A percentile compares a stretch with the other conserved stretches of the same genome.
Conservation (phyloP, 2,329 filamentous ascomycete genomes). For the Clarireedia hainanense region DNA sequence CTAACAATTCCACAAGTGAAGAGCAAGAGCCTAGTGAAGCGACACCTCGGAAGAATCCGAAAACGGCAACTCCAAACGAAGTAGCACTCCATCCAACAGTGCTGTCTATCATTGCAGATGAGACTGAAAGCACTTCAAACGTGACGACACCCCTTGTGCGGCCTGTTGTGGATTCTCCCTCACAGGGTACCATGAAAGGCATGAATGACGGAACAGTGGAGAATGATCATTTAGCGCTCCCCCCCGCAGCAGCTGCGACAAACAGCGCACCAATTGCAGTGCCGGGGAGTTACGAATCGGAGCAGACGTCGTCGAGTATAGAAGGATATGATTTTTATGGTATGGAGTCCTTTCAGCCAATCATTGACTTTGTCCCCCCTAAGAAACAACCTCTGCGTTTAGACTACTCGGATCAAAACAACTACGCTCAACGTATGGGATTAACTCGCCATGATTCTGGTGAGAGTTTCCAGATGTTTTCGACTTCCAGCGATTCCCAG, state of each 20-base stretch:
- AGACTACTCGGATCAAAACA: constrained; percentile 23
- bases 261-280: constrained; percentile 23
- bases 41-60: constrained; percentile 20
- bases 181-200: constrained; percentile 17
- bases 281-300: constrained; percentile 11
- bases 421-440: constrained; percentile 17
- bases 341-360: constrained; percentile 42
- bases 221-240: constrained; percentile 23
- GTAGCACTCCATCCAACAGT: constrained; percentile 14
- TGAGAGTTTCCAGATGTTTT: constrained; percentile 54
- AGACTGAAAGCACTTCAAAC: constrained; percentile 56
- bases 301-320: constrained; percentile 19
- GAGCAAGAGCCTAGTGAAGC: constrained; percentile 15
- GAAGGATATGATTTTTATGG: constrained; percentile 63
- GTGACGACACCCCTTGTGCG: constrained; percentile 51
- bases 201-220: constrained; percentile 28
- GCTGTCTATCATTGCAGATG: constrained; percentile 27
- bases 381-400: constrained; percentile 33
- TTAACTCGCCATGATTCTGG: constrained; percentile 47
- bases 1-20: constrained; percentile 14
- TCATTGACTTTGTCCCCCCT: constrained; percentile 45
- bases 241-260: constrained; percentile 20
- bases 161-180: constrained; percentile 35
- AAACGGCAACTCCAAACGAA: constrained; percentile 9
- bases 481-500: constrained; percentile 43